Conservation (phyloP, 345 rosid genomes). For the Salix caprea region DNA sequence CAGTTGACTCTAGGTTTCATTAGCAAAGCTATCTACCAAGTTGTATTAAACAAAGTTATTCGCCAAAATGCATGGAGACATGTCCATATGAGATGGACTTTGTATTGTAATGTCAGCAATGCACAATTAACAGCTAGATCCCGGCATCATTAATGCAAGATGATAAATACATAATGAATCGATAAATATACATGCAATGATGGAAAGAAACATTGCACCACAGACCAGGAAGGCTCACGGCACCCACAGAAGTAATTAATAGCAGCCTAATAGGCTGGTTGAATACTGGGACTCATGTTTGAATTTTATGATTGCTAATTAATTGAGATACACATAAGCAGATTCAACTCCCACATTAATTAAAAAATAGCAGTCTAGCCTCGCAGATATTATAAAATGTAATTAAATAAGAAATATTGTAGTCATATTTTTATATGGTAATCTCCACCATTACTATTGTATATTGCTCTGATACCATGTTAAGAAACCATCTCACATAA, state of each 20-base stretch:
- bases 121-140: neutral
- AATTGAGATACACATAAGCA: too few species aligned
- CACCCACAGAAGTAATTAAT: neutral
- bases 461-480: too few species aligned
- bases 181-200: neutral
- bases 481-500: too few species aligned
- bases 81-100: neutral
- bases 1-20: neutral
- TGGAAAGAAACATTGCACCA: neutral
- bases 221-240: neutral
- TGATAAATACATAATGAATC: too few species aligned
- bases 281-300: too few species aligned
- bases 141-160: neutral
- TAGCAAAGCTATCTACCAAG: neutral
- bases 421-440: too few species aligned
- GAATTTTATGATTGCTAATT: too few species aligned
- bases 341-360: too few species aligned
- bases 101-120: neutral
- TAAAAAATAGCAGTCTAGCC: neutral
- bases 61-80: neutral
- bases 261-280: too few species aligned
- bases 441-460: too few species aligned
- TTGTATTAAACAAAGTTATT: neutral
- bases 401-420: too few species aligned
- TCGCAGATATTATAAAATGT: too few species aligned